Evolutionary conservation across 352 stramenopile genomes (phyloP).

Genomic region (Phytophthora boehmeriae): DNA sequence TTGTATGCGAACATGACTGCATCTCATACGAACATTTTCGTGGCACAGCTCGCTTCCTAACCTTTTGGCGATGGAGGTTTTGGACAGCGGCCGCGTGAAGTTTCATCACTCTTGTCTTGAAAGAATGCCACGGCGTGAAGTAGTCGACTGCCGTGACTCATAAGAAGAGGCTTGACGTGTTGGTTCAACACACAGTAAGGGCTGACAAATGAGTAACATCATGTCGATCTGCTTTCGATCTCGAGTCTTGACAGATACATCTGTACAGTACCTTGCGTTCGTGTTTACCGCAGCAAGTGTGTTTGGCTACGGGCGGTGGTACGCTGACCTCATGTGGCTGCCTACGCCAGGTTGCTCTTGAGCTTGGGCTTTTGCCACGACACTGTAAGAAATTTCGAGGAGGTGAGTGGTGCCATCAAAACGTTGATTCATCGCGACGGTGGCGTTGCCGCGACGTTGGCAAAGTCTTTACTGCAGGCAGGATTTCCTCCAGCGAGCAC

Average conservation of each 20-base stretch:
- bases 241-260: no score
- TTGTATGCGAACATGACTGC: conserved; percentile 14
- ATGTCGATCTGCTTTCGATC: no score
- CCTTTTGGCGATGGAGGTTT: neutral
- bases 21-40: neutral
- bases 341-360: conserved; percentile 22
- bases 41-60: no score
- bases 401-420: neutral
- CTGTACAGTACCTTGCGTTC: no score
- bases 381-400: conserved; percentile 27
- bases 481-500: conserved; percentile 2
- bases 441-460: conserved; percentile 10
- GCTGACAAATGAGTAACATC: no score
- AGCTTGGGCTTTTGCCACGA: conserved; percentile 18
- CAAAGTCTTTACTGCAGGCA: conserved; percentile 8
- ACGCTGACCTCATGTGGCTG: conserved; percentile 17
- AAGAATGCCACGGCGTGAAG: no score
- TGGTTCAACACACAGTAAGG: no score
- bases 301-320: conserved; percentile 6
- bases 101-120: no score
- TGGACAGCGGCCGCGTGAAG: no score
- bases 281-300: neutral
- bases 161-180: no score
- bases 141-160: no score
- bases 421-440: neutral